Conservation (phyloP, 306 rosid genomes). For the Vigna mungo region DNA sequence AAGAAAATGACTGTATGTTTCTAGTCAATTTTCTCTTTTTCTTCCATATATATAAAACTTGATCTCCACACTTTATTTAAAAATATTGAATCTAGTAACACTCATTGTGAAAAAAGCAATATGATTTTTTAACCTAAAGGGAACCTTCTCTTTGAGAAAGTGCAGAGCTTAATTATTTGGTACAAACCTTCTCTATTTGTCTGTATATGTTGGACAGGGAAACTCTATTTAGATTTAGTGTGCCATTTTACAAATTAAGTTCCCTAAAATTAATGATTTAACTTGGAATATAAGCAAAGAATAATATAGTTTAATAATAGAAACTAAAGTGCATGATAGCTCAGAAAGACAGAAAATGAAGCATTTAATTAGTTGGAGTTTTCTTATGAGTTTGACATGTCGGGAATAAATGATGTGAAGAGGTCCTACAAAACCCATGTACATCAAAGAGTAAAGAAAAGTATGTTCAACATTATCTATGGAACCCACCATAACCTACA, state of each 20-base stretch:
- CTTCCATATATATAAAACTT: too few species aligned
- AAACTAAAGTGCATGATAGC: constrained; percentile 27
- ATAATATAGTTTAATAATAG: constrained; percentile 24
- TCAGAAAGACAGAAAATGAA: constrained; percentile 9
- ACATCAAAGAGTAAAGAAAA: background rate
- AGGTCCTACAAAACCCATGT: constrained; percentile 47
- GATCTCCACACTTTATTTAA: too few species aligned
- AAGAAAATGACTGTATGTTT: too few species aligned
- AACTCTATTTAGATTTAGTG: background rate
- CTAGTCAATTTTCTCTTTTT: too few species aligned
- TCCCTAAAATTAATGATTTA: constrained; percentile 41
- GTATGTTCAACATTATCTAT: background rate
- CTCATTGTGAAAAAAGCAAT: background rate
- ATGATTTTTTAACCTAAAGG: constrained; percentile 6
- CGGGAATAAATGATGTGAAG: constrained; percentile 50
- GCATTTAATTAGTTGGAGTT: constrained; percentile 40
- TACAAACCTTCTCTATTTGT: background rate
- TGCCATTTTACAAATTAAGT: constrained; percentile 12
- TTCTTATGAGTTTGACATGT: constrained; percentile 35
- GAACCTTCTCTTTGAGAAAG: constrained; percentile 35
- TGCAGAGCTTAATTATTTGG: background rate
- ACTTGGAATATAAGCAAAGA: constrained; percentile 52
- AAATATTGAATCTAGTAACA: too few species aligned
- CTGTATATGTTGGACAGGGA: background rate
- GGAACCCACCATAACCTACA: background rate